Percentiles rank a stretch among this genome's conserved stretches.
Evolutionary conservation across 495 filamentous ascomycete species (phyloP).

Genomic region (Parathielavia appendiculata): DNA sequence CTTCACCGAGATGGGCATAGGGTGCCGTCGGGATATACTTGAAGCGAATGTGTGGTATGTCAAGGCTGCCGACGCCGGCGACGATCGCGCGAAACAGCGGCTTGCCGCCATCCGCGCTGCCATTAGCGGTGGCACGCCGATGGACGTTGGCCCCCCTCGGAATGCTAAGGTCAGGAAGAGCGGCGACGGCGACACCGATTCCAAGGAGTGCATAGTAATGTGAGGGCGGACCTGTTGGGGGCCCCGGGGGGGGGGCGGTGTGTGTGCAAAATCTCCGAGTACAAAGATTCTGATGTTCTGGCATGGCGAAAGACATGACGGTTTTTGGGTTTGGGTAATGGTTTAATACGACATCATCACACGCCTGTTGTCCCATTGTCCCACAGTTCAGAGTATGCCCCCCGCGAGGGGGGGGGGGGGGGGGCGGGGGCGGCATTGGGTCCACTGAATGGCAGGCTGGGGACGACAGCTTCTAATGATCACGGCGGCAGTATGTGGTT

Average conservation of each 20-base stretch:
- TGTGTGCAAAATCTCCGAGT: neutral
- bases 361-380: neutral
- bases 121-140: constrained; percentile 62
- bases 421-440: neutral
- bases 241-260: too few species aligned
- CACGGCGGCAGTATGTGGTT: neutral
- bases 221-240: constrained; percentile 29
- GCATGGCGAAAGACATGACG: neutral
- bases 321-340: constrained; percentile 7
- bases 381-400: neutral
- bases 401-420: too few species aligned
- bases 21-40: constrained; percentile 83
- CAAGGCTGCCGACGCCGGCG: constrained; percentile 86
- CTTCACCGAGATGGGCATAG: constrained; percentile 98
- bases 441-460: neutral
- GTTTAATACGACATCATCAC: constrained; percentile 13
- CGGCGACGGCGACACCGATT: constrained; percentile 37
- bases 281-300: neutral
- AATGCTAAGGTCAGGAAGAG: constrained; percentile 49
- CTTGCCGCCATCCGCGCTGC: constrained; percentile 82
- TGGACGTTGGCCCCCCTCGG: constrained; percentile 46
- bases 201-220: constrained; percentile 58
- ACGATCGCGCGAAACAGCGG: constrained; percentile 79
- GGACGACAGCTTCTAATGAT: neutral
- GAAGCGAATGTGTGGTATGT: constrained; percentile 99